A percentile compares a stretch with the other conserved stretches of the same genome.
Conservation (phyloP, 2,329 filamentous ascomycete species). For the Xylariaceae sp. region DNA sequence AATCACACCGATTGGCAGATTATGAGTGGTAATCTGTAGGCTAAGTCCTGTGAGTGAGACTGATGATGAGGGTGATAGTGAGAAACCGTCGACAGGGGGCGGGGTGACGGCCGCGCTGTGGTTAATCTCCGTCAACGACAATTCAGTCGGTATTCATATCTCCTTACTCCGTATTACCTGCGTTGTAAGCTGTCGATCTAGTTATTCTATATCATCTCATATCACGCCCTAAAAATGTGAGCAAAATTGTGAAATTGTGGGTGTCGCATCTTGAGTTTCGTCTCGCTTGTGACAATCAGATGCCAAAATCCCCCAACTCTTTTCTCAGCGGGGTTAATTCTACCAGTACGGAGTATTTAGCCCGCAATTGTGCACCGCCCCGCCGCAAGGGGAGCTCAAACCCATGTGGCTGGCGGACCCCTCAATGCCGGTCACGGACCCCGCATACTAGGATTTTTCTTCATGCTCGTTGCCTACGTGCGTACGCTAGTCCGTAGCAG, state of each 20-base stretch:
- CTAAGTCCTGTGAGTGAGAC: not conserved
- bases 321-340: too few relatives aligned
- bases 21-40: not conserved
- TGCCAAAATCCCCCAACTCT: too few relatives aligned
- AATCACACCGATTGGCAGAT: not conserved
- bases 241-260: too few relatives aligned
- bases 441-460: not conserved
- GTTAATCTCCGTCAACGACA: not conserved
- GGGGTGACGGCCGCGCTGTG: not conserved
- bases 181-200: too few relatives aligned
- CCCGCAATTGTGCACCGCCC: not conserved
- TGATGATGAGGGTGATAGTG: not conserved
- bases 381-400: not conserved
- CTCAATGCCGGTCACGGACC: not conserved
- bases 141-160: not conserved
- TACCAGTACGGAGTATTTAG: not conserved
- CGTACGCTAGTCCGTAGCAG: not conserved
- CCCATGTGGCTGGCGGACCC: not conserved
- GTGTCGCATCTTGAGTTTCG: too few relatives aligned
- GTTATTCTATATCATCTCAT: too few relatives aligned
- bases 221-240: too few relatives aligned
- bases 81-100: not conserved
- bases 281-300: too few relatives aligned
- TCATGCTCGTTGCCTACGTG: not conserved
- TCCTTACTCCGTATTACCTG: not conserved